Evolutionary conservation across 768 basidiomycete species (phyloP), one percentile per base, ranked within the genome.

Genomic region (Hemileccinum impolitum): DNA sequence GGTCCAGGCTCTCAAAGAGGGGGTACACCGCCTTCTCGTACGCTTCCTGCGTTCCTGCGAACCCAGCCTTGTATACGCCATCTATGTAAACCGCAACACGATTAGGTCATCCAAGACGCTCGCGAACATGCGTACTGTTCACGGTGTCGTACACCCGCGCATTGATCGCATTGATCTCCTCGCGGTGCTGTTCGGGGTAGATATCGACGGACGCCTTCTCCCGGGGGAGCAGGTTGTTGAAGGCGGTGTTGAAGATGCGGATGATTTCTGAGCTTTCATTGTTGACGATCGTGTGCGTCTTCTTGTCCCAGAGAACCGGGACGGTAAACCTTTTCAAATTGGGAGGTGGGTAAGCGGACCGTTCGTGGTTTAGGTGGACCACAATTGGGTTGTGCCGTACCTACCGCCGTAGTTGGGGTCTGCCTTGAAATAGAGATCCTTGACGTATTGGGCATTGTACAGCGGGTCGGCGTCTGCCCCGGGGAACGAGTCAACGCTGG

Each of bases 241-340:
- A 94, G 2, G 79, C 85, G 7, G 77, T 76, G 70, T 99, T 97
- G 72, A 98, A 80, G 8, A 95, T 88, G 48, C 95, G 85, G 61
- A 98, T 92, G 63, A 98, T 94, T 70, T 98, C 95, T 3, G 88
- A 84, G 55, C 84, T 87, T 64, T 99, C 95, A 65, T 97, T 98
- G 74, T 93, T 97, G 50, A 99, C 96, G 56, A 97, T 87, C 35
- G 86, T 87, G 39, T 85, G 71, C 37, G 64, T 72, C 67, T 94
- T 90, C 73, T 84, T 94, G 71, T 98, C 96, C 90, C 92, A 99
- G 6, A 99, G 75, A 30, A 92, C 70, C 6, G 94, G 94, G 9
- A 93, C 90, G 2, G 92, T 93, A 74, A 91, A 92, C 34, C 87
- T 82, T 47, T 25, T 12, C 4, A 12, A 40, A 6, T 2, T 30